Conservation (phyloP, 495 filamentous ascomycete genomes). For the Penicillium manginii region DNA sequence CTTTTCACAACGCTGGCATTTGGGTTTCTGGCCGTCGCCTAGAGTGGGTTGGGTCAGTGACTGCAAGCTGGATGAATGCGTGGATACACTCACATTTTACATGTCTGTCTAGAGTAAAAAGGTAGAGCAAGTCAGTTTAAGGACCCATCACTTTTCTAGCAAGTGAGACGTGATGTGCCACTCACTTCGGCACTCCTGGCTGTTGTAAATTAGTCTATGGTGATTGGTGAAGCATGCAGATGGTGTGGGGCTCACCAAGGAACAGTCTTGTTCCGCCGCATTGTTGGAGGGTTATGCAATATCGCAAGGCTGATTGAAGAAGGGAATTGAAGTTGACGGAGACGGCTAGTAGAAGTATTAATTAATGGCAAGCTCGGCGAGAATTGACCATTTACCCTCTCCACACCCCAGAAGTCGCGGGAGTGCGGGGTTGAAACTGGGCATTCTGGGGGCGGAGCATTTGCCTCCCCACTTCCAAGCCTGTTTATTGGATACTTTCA, state of each 20-base stretch:
- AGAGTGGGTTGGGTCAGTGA: background rate
- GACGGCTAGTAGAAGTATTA: conserved; percentile 2
- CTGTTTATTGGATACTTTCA: background rate
- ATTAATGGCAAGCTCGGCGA: conserved; percentile 14
- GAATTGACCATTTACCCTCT: conserved; percentile 16
- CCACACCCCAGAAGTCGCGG: conserved; percentile 9
- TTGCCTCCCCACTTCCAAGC: background rate
- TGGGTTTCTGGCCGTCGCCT: conserved; percentile 27
- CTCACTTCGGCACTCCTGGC: conserved; percentile 27
- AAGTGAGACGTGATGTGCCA: background rate
- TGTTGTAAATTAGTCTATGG: conserved; percentile 11
- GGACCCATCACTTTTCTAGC: background rate
- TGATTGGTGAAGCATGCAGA: conserved; percentile 5
- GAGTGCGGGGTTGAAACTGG: conserved; percentile 21
- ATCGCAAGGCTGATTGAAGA: background rate
- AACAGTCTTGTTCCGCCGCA: conserved; percentile 22
- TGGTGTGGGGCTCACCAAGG: conserved; percentile 24
- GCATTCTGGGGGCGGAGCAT: conserved; percentile 1
- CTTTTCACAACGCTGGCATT: conserved; percentile 24
- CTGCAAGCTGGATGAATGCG: background rate
- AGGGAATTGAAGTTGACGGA: background rate
- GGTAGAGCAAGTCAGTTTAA: conserved; percentile 7
- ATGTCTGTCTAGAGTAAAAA: conserved; percentile 12
- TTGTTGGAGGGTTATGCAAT: conserved; percentile 1
- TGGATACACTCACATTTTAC: conserved; percentile 22